A percentile compares a stretch with the other conserved stretches of the same genome.
phyloP scores from a whole-genome alignment of 108 stramenopile species.

The Pseudonitzschia delicatissima region DNA sequence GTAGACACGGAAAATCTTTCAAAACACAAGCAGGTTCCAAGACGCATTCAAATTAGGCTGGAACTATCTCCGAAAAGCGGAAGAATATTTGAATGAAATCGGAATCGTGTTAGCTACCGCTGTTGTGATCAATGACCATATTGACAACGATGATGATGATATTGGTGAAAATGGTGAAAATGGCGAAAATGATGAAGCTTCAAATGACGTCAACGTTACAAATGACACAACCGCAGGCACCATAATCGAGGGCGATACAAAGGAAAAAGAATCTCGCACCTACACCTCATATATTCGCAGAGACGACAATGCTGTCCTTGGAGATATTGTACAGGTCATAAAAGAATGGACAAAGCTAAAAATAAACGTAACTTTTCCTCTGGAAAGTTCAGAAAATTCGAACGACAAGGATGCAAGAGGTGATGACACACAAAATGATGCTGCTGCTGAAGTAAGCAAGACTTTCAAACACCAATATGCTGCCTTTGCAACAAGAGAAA shows the following conservation, averaged over 20 bases:
- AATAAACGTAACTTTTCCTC: background rate
- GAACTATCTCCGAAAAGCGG: constrained; percentile 27
- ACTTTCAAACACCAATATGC: background rate
- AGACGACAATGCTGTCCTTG: background rate
- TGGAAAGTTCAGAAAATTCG: background rate
- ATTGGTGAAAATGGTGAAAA: background rate
- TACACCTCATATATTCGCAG: background rate
- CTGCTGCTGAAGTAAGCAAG: background rate
- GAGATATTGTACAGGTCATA: constrained; percentile 3
- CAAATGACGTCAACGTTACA: background rate
- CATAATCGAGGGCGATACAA: background rate
- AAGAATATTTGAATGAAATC: constrained; percentile 33
- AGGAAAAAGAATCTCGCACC: background rate
- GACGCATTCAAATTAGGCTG: constrained; percentile 8
- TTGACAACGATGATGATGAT: background rate
- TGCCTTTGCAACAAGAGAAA: background rate
- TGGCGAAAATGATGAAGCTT: constrained; percentile 3
- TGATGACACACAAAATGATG: background rate
- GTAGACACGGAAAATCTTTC: background rate
- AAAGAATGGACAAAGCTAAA: constrained; percentile 6
- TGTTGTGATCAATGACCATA: background rate
- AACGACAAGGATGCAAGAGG: background rate
- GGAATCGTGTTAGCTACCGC: constrained; percentile 43
- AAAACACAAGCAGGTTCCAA: background rate
- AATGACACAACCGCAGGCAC: background rate